phyloP scores from a whole-genome alignment of 2,329 filamentous ascomycete species.

The Aspergillus transmontanensis region DNA sequence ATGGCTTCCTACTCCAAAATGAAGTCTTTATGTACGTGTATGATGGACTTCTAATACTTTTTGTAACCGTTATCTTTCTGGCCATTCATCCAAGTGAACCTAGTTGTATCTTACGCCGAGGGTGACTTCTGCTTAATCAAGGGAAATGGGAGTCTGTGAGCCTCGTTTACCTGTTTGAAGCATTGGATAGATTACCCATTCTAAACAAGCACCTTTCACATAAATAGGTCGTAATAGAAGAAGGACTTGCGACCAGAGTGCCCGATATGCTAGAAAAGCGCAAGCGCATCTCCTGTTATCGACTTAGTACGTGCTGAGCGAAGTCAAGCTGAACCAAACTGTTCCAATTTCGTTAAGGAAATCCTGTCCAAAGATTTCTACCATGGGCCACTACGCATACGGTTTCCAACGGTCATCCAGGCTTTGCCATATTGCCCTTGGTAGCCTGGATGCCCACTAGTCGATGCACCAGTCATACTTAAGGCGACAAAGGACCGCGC shows the following conservation, averaged over 20 bases:
- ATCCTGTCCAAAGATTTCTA: constrained; percentile 30
- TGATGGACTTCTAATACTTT: constrained; percentile 33
- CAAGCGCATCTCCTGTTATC: no score
- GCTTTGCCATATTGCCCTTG: constrained; percentile 58
- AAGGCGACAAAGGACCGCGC: constrained; percentile 61
- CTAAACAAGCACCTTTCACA: background rate
- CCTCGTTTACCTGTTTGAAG: constrained; percentile 12
- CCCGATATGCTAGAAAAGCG: background rate
- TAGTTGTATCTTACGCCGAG: constrained; percentile 23
- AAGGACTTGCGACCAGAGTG: background rate
- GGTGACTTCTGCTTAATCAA: constrained; percentile 10
- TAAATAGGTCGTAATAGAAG: background rate
- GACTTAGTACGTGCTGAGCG: background rate
- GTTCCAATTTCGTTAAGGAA: constrained; percentile 12
- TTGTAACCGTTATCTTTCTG: constrained; percentile 26
- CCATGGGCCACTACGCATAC: constrained; percentile 34
- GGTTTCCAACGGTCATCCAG: constrained; percentile 36
- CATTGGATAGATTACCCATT: background rate
- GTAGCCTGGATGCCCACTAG: constrained; percentile 66
- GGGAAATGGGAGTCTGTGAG: constrained; percentile 15
- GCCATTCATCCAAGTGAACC: constrained; percentile 28
- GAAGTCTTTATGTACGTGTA: constrained; percentile 36
- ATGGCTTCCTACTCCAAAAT: constrained; percentile 29
- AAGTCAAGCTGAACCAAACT: background rate
- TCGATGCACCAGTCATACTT: constrained; percentile 67